These are phyloP conservation scores for Trypanosoma lewisi DNA, from an alignment of 208 protist species.

Conservation along the genomic window DNA sequence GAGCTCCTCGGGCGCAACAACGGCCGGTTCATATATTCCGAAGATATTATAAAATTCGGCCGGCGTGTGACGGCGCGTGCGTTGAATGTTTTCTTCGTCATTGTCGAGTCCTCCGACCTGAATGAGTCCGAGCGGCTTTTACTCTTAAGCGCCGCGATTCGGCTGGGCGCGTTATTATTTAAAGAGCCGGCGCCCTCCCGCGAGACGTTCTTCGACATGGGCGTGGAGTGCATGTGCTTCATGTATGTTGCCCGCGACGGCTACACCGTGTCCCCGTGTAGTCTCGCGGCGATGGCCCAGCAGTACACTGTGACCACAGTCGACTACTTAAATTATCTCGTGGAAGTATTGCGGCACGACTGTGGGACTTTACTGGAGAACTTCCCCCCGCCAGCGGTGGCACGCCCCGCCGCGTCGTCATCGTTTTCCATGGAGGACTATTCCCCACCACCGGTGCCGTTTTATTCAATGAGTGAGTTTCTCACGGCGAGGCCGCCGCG, in stretches of 20 bases:
- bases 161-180: constrained; percentile 46
- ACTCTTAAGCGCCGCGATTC: constrained; percentile 33
- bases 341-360: constrained; percentile 27
- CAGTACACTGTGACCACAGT: constrained; percentile 68
- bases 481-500: constrained; percentile 34
- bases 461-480: constrained; percentile 58
- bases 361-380: constrained; percentile 33
- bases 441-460: constrained; percentile 44
- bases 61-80: constrained; percentile 54
- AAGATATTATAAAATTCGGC: constrained; percentile 65
- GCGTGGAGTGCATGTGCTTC: constrained; percentile 53
- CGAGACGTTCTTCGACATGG: constrained; percentile 44
- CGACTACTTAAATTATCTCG: constrained; percentile 39
- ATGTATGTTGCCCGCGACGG: constrained; percentile 56
- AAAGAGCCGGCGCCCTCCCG: constrained; percentile 43
- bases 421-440: constrained; percentile 50
- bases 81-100: constrained; percentile 37
- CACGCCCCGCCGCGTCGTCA: constrained; percentile 32
- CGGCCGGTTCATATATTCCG: constrained; percentile 48
- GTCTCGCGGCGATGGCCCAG: constrained; percentile 55
- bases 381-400: constrained; percentile 41
- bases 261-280: constrained; percentile 46
- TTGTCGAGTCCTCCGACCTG: constrained; percentile 45
- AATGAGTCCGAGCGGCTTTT: constrained; percentile 22
- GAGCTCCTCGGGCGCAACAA: constrained; percentile 62